phyloP scores from a whole-genome alignment of 352 stramenopile species.

The Globisporangium spiculum region DNA sequence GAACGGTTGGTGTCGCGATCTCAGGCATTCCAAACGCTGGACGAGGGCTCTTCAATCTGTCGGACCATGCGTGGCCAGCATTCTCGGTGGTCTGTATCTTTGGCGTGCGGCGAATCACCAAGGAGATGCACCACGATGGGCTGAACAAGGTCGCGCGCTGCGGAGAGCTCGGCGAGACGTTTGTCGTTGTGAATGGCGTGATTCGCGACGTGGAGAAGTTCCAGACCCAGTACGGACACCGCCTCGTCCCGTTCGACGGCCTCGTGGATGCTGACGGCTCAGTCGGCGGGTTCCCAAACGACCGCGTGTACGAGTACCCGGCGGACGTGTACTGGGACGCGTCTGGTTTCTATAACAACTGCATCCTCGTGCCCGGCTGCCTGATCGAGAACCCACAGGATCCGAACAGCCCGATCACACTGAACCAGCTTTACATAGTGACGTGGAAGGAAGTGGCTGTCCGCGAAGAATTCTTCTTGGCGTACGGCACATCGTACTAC shows the following conservation, averaged over 20 bases:
- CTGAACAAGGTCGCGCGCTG: constrained; percentile 86
- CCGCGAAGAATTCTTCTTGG: constrained; percentile 85
- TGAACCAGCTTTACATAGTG: constrained; percentile 88
- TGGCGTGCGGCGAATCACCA: constrained; percentile 79
- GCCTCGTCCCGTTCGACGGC: constrained; percentile 74
- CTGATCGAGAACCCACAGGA: constrained; percentile 80
- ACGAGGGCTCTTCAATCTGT: constrained; percentile 83
- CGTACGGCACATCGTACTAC: constrained; percentile 88
- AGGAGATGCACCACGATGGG: constrained; percentile 85
- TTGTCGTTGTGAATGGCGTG: constrained; percentile 84
- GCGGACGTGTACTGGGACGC: constrained; percentile 86
- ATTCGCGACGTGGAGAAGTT: constrained; percentile 88
- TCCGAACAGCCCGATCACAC: constrained; percentile 67
- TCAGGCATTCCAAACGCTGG: constrained; percentile 83
- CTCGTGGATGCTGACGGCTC: constrained; percentile 84
- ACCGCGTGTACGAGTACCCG: constrained; percentile 86
- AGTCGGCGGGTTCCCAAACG: constrained; percentile 80
- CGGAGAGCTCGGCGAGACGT: constrained; percentile 82
- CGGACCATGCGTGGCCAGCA: constrained; percentile 69
- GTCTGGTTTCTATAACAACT: constrained; percentile 89
- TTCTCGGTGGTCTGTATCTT: constrained; percentile 90
- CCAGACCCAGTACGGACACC: constrained; percentile 85
- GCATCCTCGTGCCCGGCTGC: constrained; percentile 84
- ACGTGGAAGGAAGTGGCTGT: constrained; percentile 86
- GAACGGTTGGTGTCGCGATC: constrained; percentile 76